Evolutionary conservation across 495 filamentous ascomycete species (phyloP).

Genomic region (Penicillium tannophilum): DNA sequence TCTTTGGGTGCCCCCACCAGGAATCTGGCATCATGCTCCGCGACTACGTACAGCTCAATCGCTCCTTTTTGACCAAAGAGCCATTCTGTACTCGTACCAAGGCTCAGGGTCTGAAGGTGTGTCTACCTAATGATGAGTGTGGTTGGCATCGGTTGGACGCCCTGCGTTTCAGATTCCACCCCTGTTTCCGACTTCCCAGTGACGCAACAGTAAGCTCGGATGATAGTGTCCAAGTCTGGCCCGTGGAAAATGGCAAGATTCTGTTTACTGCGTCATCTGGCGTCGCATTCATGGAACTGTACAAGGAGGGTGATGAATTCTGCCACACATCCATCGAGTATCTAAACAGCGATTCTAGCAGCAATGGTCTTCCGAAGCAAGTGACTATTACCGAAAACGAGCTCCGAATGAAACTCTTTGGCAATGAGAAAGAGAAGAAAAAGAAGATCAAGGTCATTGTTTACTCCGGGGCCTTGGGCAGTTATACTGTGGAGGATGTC

Average conservation of each 20-base stretch:
- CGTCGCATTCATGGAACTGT: slow-evolving; percentile 80
- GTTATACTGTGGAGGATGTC: slow-evolving; percentile 74
- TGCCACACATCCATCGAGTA: slow-evolving; percentile 84
- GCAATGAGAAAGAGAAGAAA: slow-evolving; percentile 68
- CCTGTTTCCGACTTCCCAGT: slow-evolving; percentile 82
- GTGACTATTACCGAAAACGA: slow-evolving; percentile 74
- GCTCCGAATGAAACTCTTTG: slow-evolving; percentile 63
- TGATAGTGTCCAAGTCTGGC: slow-evolving; percentile 84
- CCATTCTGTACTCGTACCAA: slow-evolving; percentile 83
- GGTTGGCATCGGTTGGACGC: slow-evolving; percentile 87
- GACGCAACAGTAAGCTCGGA: slow-evolving; percentile 68
- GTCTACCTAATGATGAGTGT: slow-evolving; percentile 76
- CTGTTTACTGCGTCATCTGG: slow-evolving; percentile 80
- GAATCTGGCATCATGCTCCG: slow-evolving; percentile 85
- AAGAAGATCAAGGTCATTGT: slow-evolving; percentile 69
- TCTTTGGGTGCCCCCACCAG: slow-evolving; percentile 86
- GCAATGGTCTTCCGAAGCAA: slow-evolving; percentile 65
- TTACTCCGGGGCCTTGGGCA: slow-evolving; percentile 73
- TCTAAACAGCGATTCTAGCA: slow-evolving; percentile 58
- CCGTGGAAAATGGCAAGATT: slow-evolving; percentile 77
- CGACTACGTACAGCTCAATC: slow-evolving; percentile 80
- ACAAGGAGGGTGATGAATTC: slow-evolving; percentile 68
- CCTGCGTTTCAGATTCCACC: slow-evolving; percentile 85
- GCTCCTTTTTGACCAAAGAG: slow-evolving; percentile 77
- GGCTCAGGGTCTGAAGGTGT: slow-evolving; percentile 71